These are phyloP conservation scores for Candida nonsorbophila DNA, from an alignment of 805 yeast genomes.

Conservation along the genomic window DNA sequence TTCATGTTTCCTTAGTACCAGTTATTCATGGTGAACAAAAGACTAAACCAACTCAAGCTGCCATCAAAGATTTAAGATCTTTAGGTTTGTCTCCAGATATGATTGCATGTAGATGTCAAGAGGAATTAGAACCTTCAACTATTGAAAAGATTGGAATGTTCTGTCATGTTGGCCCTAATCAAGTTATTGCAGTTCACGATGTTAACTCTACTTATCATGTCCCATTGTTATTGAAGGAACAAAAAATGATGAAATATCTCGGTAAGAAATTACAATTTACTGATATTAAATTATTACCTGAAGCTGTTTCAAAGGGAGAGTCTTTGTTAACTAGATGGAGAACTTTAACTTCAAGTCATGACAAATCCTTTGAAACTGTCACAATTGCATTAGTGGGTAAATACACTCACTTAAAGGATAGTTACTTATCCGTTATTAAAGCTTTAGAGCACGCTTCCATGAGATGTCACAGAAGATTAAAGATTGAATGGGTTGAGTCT, in stretches of 20 bases:
- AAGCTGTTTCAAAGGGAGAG: slow-evolving; percentile 61
- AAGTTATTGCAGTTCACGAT: slow-evolving; percentile 94
- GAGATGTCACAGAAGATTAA: slow-evolving; percentile 78
- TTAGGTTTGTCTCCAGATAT: slow-evolving; percentile 93
- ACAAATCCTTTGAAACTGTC: slow-evolving; percentile 78
- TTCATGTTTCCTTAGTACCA: slow-evolving; percentile 95
- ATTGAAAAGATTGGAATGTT: slow-evolving; percentile 96
- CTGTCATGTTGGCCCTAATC: slow-evolving; percentile 98
- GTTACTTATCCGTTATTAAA: slow-evolving; percentile 91
- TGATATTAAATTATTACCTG: slow-evolving; percentile 30
- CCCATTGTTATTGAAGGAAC: slow-evolving; percentile 85
- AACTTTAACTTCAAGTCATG: slow-evolving; percentile 70
- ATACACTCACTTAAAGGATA: slow-evolving; percentile 92
- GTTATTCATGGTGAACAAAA: slow-evolving; percentile 98
- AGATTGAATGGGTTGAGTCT: slow-evolving; percentile 95
- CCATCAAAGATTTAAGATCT: slow-evolving; percentile 92
- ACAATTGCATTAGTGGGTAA: slow-evolving; percentile 96
- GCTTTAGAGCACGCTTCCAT: slow-evolving; percentile 93
- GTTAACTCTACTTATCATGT: slow-evolving; percentile 97
- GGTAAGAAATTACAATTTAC: slow-evolving; percentile 60
- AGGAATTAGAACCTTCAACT: slow-evolving; percentile 75
- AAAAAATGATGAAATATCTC: slow-evolving; percentile 73
- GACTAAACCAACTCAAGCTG: slow-evolving; percentile 99
- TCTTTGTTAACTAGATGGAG: slow-evolving; percentile 74
- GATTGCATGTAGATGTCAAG: slow-evolving; percentile 96